Conservation (phyloP, 228 moss, liverwort and hornwort genomes). For the Sphagnum fallax region DNA sequence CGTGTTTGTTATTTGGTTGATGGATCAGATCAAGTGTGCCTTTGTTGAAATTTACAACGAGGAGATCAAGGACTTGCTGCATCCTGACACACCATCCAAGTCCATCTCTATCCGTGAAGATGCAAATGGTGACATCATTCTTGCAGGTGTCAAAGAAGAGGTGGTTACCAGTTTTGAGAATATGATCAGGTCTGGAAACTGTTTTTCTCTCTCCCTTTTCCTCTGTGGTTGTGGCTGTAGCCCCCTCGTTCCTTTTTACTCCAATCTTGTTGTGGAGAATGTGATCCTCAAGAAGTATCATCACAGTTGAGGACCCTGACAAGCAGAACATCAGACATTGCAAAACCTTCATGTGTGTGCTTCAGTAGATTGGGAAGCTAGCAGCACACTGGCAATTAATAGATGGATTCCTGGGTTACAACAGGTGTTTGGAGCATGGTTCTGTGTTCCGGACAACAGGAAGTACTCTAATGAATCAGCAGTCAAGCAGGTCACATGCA, state of each 20-base stretch:
- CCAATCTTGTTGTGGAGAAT: too few species aligned
- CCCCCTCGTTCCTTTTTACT: too few species aligned
- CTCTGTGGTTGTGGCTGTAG: too few species aligned
- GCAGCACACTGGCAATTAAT: too few species aligned
- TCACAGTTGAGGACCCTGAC: too few species aligned
- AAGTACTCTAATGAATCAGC: slow-evolving; percentile 84
- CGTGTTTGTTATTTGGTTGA: too few species aligned
- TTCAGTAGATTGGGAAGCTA: too few species aligned
- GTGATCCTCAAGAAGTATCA: too few species aligned
- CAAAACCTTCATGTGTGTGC: too few species aligned
- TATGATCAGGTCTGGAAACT: slow-evolving; percentile 54
- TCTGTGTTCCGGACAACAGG: slow-evolving; percentile 77
- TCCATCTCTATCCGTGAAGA: slow-evolving; percentile 79
- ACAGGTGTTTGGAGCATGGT: slow-evolving; percentile 78
- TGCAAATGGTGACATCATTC: slow-evolving; percentile 75
- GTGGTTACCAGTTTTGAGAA: slow-evolving; percentile 79
- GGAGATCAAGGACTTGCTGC: slow-evolving; percentile 78
- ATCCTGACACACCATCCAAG: slow-evolving; percentile 75
- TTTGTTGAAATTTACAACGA: slow-evolving; percentile 89
- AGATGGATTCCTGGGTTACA: neutral
- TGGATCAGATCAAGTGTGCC: slow-evolving; percentile 65
- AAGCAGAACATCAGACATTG: too few species aligned
- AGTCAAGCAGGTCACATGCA: slow-evolving; percentile 86
- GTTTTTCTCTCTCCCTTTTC: neutral
- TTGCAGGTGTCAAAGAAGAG: slow-evolving; percentile 86